Evolutionary conservation across 225 moss, liverwort and hornwort species (phyloP), one percentile per base, ranked within the genome.

Genomic region (Asterella californica): DNA sequence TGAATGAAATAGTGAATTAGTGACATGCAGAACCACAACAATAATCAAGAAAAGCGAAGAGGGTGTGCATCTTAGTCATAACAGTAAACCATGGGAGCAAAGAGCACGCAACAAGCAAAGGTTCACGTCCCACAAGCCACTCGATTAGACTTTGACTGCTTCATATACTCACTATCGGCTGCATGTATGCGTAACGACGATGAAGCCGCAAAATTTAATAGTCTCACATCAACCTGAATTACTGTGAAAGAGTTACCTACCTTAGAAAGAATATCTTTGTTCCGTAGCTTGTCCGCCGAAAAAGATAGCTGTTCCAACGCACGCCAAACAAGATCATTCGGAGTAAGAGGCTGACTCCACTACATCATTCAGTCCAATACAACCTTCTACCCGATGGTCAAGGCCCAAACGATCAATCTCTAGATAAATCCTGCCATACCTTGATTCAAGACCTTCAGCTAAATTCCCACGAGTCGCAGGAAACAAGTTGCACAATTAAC

Each of bases 241-340:
- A 0, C 1, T 71, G 15, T 47, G 47, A 34, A n/a, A 10, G 21
- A 49, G 48, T 27, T 22, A 78, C 45, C 33, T 70, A 84, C 87
- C 84, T 88, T 88, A n/a, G 88, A 88, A 62, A 88, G 38, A 53
- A 85, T 18, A 78, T 88, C 88, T 74, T 86, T 88, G 71, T 86
- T 86, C 53, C 86, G 84, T 81, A 88, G 82, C 55, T 88, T 86
- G 50, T 80, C 64, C 21, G 88, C 88, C 71, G 88, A 86, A 54
- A 88, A 86, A 19, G 86, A 86, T 38, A 88, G 80, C 88, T 88
- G 79, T 54, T 82, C 61, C 37, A 73, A 19, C 7, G n/a, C n/a
- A 48, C 47, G 42, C 78, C 48, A 64, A 64, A 25, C 7, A 76
- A 78, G 27, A 5, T 22, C 49, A 77, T 21, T 76, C 21, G 22